phyloP scores from a whole-genome alignment of 2,329 filamentous ascomycete species.

The Eutypa lata region DNA sequence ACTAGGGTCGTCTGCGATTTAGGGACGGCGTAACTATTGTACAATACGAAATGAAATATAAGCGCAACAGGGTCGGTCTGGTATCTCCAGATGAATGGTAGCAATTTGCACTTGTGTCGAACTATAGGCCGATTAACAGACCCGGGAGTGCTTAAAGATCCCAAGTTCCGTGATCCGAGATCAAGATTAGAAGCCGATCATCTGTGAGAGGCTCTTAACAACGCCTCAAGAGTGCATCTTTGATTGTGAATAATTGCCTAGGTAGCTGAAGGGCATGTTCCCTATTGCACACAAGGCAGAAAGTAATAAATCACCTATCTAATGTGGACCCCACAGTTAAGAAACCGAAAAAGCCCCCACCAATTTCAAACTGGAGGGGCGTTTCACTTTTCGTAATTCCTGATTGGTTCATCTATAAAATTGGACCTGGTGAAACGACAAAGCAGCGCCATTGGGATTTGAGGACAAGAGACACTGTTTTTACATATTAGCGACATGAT shows the following conservation, averaged over 20 bases:
- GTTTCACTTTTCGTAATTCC: conserved; percentile 7
- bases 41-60: not conserved
- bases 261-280: no score
- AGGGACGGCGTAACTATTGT: no score
- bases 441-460: not conserved
- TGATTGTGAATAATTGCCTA: no score
- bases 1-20: not conserved
- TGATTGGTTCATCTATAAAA: conserved; percentile 9
- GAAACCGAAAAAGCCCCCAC: not conserved
- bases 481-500: no score
- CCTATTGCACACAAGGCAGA: no score
- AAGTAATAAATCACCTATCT: no score
- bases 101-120: not conserved
- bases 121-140: not conserved
- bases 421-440: conserved; percentile 13
- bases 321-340: not conserved
- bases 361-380: conserved; percentile 8
- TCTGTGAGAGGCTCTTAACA: no score
- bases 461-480: no score
- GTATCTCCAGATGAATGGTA: not conserved
- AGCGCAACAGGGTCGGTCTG: not conserved
- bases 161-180: not conserved
- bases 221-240: no score
- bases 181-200: not conserved
- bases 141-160: not conserved